Evolutionary conservation across 1,139 yeast genomes (phyloP), one percentile per base, ranked within the genome.

Genomic region (Pichia sp.): DNA sequence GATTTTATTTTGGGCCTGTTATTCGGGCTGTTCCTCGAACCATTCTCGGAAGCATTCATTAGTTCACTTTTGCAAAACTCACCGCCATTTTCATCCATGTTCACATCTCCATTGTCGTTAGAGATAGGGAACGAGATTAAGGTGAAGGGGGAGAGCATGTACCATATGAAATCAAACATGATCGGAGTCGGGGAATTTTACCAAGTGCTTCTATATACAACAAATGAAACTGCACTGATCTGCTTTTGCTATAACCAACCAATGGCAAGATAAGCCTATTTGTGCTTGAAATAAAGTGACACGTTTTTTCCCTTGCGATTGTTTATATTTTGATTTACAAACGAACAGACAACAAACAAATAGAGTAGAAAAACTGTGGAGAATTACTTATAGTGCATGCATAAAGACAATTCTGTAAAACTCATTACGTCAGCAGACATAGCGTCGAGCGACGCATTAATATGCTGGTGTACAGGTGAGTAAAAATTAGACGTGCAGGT

Each of bases 1-100:
- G 63, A 63, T 26, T 53, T 59, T 15, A 60, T 56, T 38, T 32
- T 53, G 40, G 58, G 48, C 8, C 23, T 19, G 3, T 46, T 54
- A 31, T 31, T 31, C 34, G 4, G 34, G 11, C 11, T 4, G 11
- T 31, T 31, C 11, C 34, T 30, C n/a, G 30, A 11, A 19, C 4
- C 6, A 45, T 30, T 41, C 10, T n/a, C 15, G 4, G 44, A 41
- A 11, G 19, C 34, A 31, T 31, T 31, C 11, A 31, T 31, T 31
- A 31, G 3, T 41, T 15, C 19, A 7, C 26, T 41, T 31, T 41
- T 42, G 11, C 15, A 0, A 31, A 23, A 15, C 10, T 41, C 23
- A 8, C 31, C 29, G 30, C n/a, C 31, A n/a, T 26, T 23, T 16
- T n/a, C 10, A 26, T 45, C 41, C 34, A 31, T 31, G 10, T 38